Evolutionary conservation across 2,329 filamentous ascomycete species (phyloP), one percentile per base, ranked within the genome.

Genomic region (Trichoderma hamatum): DNA sequence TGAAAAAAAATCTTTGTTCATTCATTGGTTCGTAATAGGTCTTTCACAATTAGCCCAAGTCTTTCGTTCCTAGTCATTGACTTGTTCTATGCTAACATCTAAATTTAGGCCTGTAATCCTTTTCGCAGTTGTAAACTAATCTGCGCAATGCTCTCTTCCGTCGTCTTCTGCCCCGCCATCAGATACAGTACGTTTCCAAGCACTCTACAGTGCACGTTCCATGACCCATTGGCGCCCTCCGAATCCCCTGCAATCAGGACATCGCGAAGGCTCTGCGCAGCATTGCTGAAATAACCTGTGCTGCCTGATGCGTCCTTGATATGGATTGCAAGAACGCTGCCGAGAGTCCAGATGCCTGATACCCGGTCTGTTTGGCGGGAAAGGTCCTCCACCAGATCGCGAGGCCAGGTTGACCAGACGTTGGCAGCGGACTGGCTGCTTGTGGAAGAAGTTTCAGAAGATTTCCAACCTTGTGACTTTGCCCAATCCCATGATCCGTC

Each of bases 381-480:
- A 2, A 94, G 74, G 14, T 81, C 77, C 2, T 81, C 78, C 1
- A 94, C 81, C 32, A 94, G 86, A 0, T 80, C 76, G 1, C 83
- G 82, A 0, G 88, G 87, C 92, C 92, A 96, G 69, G 89, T 85
- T 68, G 91, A 93, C 91, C 91, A 95, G 0, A 76, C 74, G 2
- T 72, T 64, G 0, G 16, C 36, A 14, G 46, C 16, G 3, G 63
- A 46, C 16, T 58, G 39, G n/a, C 16, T 21, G 19, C 36, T 36
- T 24, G 36, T 9, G 3, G 3, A 6, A 21, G 63, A 30, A 32
- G 46, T 39, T 16, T 39, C 58, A 5, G n/a, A 14, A 16, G 32
- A 16, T 26, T n/a, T 26, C 75, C 75, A 76, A 6, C 88, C 90
- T 58, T 84, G 81, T 0, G 77, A 69, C 71, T 84, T 85, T 68